These are phyloP conservation scores for Alternaria sp. DNA, from an alignment of 2,329 filamentous ascomycete species.

Conservation along the genomic window DNA sequence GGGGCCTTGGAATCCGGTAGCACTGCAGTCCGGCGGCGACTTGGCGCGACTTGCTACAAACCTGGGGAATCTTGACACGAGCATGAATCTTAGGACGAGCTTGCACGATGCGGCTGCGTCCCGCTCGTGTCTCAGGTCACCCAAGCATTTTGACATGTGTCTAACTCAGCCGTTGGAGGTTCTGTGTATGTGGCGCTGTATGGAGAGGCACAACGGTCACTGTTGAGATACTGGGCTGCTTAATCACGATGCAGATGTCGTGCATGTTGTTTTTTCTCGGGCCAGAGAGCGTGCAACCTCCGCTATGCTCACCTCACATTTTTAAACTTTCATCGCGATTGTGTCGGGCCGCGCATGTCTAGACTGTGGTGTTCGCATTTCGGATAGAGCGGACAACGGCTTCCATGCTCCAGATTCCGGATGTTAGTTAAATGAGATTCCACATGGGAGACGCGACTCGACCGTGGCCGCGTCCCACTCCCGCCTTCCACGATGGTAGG, in stretches of 20 bases:
- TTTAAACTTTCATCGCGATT: background rate
- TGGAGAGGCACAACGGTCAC: background rate
- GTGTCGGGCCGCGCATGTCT: constrained; percentile 1
- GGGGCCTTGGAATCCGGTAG: background rate
- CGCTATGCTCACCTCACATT: background rate
- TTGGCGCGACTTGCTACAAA: constrained; percentile 8
- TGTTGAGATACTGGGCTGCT: background rate
- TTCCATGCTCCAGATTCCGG: background rate
- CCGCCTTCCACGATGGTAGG: background rate
- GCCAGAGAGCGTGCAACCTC: background rate
- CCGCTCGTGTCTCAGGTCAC: constrained; percentile 3
- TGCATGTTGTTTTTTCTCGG: background rate
- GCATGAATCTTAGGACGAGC: constrained; percentile 4
- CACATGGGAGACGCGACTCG: background rate
- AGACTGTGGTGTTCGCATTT: background rate
- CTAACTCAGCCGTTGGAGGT: background rate
- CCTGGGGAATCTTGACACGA: constrained; percentile 13
- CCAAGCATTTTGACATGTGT: constrained; percentile 8
- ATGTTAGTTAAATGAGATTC: constrained; percentile 8
- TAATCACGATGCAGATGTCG: background rate
- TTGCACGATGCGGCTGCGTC: constrained; percentile 1
- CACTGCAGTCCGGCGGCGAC: background rate
- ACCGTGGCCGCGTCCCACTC: background rate
- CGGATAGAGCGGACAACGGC: constrained; percentile 3
- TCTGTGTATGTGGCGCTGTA: background rate